Percentiles rank a stretch among this genome's conserved stretches.
Conservation (phyloP, 1,284 basidiomycete genomes). For the Boletus semigastroideus region DNA sequence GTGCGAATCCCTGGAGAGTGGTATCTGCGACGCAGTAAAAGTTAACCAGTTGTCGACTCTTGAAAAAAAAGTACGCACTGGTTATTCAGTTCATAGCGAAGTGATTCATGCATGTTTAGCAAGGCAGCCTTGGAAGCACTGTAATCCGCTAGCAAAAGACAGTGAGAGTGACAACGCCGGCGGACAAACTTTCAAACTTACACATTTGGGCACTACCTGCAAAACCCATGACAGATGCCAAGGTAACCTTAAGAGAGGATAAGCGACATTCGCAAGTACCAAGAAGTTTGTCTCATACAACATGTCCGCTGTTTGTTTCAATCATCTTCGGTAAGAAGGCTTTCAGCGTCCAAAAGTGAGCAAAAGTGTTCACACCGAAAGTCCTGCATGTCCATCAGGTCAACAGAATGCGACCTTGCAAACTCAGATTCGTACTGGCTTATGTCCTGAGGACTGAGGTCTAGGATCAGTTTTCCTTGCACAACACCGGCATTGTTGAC, state of each 20-base stretch:
- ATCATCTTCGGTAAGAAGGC: constrained; percentile 94
- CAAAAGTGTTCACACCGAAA: constrained; percentile 84
- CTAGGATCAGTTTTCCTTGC: constrained; percentile 83
- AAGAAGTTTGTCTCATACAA: constrained; percentile 52
- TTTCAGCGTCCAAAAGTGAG: constrained; percentile 90
- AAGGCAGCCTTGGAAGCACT: constrained; percentile 86
- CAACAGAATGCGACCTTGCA: background rate
- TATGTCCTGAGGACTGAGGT: constrained; percentile 76
- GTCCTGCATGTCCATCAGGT: constrained; percentile 53
- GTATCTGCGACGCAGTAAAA: constrained; percentile 49
- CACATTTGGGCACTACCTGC: constrained; percentile 79
- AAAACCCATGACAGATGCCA: constrained; percentile 79
- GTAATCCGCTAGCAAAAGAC: constrained; percentile 72
- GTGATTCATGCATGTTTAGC: constrained; percentile 72
- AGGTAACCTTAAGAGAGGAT: constrained; percentile 55
- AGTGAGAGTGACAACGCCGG: background rate
- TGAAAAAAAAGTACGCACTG: constrained; percentile 39
- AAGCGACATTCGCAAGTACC: background rate
- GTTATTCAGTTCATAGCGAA: constrained; percentile 83
- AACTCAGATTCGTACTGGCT: constrained; percentile 58
- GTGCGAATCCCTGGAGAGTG: constrained; percentile 73
- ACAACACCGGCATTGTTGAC: constrained; percentile 97
- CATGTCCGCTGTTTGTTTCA: constrained; percentile 74
- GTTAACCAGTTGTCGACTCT: constrained; percentile 3
- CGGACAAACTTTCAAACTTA: constrained; percentile 59